A percentile compares a stretch with the other conserved stretches of the same genome.
phyloP scores from a whole-genome alignment of 768 basidiomycete species.

The Lactarius psammicola region DNA sequence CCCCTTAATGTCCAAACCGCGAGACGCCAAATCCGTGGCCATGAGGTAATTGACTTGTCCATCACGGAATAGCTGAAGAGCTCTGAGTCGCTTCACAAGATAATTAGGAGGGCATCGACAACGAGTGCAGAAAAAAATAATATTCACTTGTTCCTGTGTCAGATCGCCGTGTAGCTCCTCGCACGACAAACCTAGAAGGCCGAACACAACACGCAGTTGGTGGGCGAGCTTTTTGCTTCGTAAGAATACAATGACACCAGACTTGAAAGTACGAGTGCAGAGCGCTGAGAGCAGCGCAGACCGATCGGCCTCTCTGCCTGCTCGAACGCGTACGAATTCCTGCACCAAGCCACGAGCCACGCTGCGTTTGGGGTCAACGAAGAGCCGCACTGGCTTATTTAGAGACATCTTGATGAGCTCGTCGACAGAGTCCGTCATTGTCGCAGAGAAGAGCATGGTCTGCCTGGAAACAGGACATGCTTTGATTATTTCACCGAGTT shows the following conservation, averaged over 20 bases:
- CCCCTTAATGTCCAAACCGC: conserved; percentile 96
- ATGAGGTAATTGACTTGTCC: conserved; percentile 88
- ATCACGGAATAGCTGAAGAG: conserved; percentile 85
- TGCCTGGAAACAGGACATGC: conserved; percentile 86
- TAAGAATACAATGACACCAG: conserved; percentile 86
- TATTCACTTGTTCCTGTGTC: conserved; percentile 85
- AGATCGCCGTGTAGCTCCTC: conserved; percentile 95
- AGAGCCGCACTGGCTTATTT: conserved; percentile 89
- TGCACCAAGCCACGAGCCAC: conserved; percentile 86
- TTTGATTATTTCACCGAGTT: conserved; percentile 89
- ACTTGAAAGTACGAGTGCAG: conserved; percentile 85
- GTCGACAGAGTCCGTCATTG: conserved; percentile 97
- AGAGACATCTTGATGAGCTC: conserved; percentile 90
- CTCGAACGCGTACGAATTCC: conserved; percentile 91
- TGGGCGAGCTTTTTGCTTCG: conserved; percentile 97
- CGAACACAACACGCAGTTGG: conserved; percentile 93
- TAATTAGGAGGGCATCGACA: not conserved
- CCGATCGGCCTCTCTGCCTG: conserved; percentile 73
- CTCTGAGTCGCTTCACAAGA: conserved; percentile 66
- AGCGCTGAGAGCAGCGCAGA: conserved; percentile 74
- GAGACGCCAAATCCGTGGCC: conserved; percentile 94
- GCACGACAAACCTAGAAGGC: conserved; percentile 82
- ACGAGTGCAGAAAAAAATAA: conserved; percentile 9
- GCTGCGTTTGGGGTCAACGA: conserved; percentile 90
- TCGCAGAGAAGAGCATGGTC: conserved; percentile 98